A percentile compares a stretch with the other conserved stretches of the same genome.
Conservation (phyloP, 1,284 basidiomycete species). For the Ustilago bromivora region DNA sequence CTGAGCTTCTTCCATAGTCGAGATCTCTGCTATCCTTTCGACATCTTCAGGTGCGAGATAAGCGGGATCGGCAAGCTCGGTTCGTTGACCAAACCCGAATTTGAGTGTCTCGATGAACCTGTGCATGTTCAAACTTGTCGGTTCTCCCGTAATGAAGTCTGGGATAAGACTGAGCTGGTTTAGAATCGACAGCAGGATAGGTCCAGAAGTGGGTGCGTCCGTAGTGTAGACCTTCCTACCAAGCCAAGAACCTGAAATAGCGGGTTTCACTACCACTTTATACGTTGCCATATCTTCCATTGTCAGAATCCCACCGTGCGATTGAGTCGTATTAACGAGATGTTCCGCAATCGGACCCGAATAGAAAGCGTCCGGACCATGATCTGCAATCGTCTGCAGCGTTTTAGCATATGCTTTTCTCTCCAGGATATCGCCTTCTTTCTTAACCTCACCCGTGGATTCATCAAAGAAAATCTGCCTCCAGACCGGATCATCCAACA, state of each 20-base stretch:
- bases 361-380: constrained; percentile 64
- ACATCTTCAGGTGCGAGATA: constrained; percentile 64
- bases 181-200: constrained; percentile 65
- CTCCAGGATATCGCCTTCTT: constrained; percentile 56
- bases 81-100: constrained; percentile 70
- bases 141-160: constrained; percentile 22
- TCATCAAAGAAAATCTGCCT: constrained; percentile 71
- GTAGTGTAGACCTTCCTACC: constrained; percentile 85
- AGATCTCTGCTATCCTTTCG: constrained; percentile 26
- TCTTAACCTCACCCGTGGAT: constrained; percentile 71
- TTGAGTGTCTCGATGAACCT: constrained; percentile 70
- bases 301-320: constrained; percentile 81
- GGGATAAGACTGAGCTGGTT: constrained; percentile 62
- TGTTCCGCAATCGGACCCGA: constrained; percentile 81
- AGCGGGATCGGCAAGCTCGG: constrained; percentile 71
- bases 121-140: constrained; percentile 66
- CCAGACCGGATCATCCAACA: constrained; percentile 63
- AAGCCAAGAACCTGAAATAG: constrained; percentile 82
- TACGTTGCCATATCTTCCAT: constrained; percentile 80
- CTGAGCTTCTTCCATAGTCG: constrained; percentile 56
- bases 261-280: constrained; percentile 76
- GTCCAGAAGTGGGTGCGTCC: constrained; percentile 71
- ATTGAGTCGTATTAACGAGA: constrained; percentile 77
- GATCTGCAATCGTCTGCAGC: constrained; percentile 51
- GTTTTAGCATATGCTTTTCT: constrained; percentile 57